These are phyloP conservation scores for Tolypocladium tundrense DNA, from an alignment of 2,329 filamentous ascomycete genomes.

Conservation along the genomic window DNA sequence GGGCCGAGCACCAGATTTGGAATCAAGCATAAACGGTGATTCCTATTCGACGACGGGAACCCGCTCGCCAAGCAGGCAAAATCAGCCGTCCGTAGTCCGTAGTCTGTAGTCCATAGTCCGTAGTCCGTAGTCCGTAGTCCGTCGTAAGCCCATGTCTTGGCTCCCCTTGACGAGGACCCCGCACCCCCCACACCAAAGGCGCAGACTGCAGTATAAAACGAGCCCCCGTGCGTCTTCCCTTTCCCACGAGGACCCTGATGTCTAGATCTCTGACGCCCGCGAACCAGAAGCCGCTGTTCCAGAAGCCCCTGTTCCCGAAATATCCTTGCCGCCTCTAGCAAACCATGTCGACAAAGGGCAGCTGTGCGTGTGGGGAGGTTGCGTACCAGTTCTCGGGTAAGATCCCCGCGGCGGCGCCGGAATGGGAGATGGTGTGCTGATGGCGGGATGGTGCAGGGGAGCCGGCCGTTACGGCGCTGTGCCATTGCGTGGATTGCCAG, in stretches of 20 bases:
- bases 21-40: background rate
- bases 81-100: too few relatives aligned
- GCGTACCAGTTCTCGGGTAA: conserved; percentile 22
- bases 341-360: conserved; percentile 14
- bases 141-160: too few relatives aligned
- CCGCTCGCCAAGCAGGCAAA: too few relatives aligned
- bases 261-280: background rate
- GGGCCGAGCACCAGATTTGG: background rate
- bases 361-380: conserved; percentile 26
- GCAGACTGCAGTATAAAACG: background rate
- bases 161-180: background rate
- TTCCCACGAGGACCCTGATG: background rate
- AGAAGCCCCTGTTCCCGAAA: background rate
- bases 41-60: background rate
- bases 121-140: too few relatives aligned
- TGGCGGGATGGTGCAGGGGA: conserved; percentile 21
- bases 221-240: background rate
- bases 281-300: background rate
- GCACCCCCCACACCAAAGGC: background rate
- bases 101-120: too few relatives aligned
- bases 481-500: conserved; percentile 44
- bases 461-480: conserved; percentile 32
- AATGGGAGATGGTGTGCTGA: background rate
- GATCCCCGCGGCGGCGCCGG: conserved; percentile 1
- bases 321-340: background rate